Conservation (phyloP, 1,284 basidiomycete species). For the Pseudozyma thailandica region DNA sequence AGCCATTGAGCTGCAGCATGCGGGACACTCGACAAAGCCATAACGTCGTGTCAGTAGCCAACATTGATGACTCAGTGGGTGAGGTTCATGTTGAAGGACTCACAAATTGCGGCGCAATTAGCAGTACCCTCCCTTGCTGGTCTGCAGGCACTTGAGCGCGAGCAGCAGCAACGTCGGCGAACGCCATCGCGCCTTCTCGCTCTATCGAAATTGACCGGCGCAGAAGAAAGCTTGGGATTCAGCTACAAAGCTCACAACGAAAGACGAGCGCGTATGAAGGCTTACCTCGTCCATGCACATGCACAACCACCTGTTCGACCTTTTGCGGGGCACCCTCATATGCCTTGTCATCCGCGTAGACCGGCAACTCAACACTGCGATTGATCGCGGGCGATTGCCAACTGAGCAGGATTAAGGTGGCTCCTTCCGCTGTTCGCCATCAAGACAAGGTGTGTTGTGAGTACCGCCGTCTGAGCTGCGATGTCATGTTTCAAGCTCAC, state of each 20-base stretch:
- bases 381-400: constrained; percentile 3
- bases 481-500: not conserved
- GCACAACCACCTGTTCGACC: constrained; percentile 23
- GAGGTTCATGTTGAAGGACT: constrained; percentile 1
- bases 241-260: not conserved
- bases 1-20: constrained; percentile 36
- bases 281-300: constrained; percentile 30
- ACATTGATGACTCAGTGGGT: too few species aligned
- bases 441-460: not conserved
- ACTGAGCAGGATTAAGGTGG: not conserved
- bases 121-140: not conserved
- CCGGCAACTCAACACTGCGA: not conserved
- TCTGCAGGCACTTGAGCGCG: constrained; percentile 1
- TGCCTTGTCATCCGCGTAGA: constrained; percentile 4
- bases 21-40: too few species aligned
- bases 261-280: not conserved
- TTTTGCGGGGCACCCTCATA: not conserved
- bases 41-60: not conserved
- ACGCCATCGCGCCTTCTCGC: constrained; percentile 13
- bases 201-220: not conserved
- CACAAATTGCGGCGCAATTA: constrained; percentile 28
- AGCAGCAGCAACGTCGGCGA: constrained; percentile 10
- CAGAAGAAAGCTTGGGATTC: not conserved
- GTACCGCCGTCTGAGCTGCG: not conserved
- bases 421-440: constrained; percentile 3